These are phyloP conservation scores for Gracilaria gracilis DNA, from an alignment of 23 red algal genomes.

Conservation along the genomic window DNA sequence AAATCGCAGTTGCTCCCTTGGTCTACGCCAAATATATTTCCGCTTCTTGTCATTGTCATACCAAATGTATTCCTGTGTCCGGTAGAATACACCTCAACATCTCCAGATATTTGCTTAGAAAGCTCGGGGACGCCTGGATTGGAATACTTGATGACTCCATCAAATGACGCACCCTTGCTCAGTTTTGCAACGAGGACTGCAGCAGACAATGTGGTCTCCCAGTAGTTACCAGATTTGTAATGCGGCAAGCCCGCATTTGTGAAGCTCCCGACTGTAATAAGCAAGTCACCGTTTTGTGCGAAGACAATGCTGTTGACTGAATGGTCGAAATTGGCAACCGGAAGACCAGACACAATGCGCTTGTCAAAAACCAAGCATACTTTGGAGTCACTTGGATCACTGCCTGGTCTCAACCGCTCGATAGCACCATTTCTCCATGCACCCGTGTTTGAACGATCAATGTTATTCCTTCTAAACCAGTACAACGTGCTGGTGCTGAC, in stretches of 20 bases:
- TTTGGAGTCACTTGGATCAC: constrained; percentile 20
- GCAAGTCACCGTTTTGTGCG: constrained; percentile 60
- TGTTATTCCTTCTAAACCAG: constrained; percentile 33
- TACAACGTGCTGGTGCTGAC: constrained; percentile 54
- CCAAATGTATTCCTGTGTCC: constrained; percentile 69
- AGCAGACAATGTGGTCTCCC: constrained; percentile 66
- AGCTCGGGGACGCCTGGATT: background rate
- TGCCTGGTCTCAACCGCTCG: constrained; percentile 50
- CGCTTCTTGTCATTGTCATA: constrained; percentile 51
- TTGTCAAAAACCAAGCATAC: constrained; percentile 64
- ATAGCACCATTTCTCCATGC: constrained; percentile 69
- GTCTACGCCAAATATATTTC: constrained; percentile 45
- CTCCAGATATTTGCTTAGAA: constrained; percentile 38
- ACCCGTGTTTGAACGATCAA: constrained; percentile 20
- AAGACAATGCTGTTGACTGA: constrained; percentile 57
- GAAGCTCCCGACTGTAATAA: constrained; percentile 70
- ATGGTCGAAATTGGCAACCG: constrained; percentile 66
- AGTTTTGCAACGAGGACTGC: constrained; percentile 52
- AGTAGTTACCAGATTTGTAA: constrained; percentile 38
- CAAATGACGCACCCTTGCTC: constrained; percentile 36
- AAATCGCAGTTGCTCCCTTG: constrained; percentile 67
- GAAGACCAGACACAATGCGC: constrained; percentile 67
- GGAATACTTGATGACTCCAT: constrained; percentile 57
- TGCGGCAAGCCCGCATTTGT: constrained; percentile 69
- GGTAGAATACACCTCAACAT: constrained; percentile 64